These are phyloP conservation scores for Cardamine occulta DNA, from an alignment of 345 rosid species.

Conservation along the genomic window DNA sequence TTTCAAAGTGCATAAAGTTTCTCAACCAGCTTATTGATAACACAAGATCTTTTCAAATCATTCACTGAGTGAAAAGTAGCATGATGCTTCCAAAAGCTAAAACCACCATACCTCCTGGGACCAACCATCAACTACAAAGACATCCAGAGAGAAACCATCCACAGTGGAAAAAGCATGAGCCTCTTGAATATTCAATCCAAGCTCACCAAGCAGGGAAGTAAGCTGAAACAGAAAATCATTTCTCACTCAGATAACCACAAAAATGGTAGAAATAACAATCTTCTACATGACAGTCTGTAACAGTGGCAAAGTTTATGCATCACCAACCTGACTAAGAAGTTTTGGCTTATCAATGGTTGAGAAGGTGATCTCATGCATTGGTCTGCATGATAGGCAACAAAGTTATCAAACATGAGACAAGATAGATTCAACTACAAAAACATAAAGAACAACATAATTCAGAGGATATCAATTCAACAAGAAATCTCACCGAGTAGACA, in stretches of 20 bases:
- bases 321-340: constrained; percentile 44
- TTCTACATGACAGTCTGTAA: background rate
- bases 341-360: constrained; percentile 73
- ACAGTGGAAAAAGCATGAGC: constrained; percentile 95
- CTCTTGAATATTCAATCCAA: constrained; percentile 93
- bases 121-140: constrained; percentile 98
- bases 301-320: constrained; percentile 10
- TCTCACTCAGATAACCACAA: constrained; percentile 30
- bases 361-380: constrained; percentile 97
- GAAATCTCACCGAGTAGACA: constrained; percentile 39
- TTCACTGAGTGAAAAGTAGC: constrained; percentile 13
- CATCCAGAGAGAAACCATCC: constrained; percentile 93
- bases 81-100: constrained; percentile 19
- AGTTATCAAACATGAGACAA: constrained; percentile 13
- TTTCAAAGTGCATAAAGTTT: constrained; percentile 33
- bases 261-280: background rate
- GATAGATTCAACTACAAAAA: background rate
- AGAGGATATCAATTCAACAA: background rate
- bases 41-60: constrained; percentile 17
- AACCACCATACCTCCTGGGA: constrained; percentile 65
- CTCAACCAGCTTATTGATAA: constrained; percentile 25
- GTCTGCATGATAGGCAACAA: constrained; percentile 59
- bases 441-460: background rate
- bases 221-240: constrained; percentile 55
- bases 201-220: constrained; percentile 81